Percentiles rank a stretch among this genome's conserved stretches.
Conservation (phyloP, 2,329 filamentous ascomycete species). For the Colletotrichum tanaceti region DNA sequence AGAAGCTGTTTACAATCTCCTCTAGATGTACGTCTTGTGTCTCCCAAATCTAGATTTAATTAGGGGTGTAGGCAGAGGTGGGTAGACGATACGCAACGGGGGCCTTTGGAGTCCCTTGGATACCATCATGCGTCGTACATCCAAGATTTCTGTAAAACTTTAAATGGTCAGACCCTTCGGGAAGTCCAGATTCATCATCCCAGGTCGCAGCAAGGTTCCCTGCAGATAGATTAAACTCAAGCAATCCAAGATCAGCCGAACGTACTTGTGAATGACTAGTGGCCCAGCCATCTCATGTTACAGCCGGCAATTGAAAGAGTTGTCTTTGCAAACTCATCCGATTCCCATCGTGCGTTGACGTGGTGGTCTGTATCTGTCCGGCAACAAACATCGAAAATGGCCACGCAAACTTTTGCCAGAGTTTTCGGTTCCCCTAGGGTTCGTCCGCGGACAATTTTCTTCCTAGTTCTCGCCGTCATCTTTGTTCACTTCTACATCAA, state of each 20-base stretch:
- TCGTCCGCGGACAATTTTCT: neutral
- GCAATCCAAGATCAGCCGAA: neutral
- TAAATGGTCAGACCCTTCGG: neutral
- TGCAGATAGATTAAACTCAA: too few relatives aligned
- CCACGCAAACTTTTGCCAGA: neutral
- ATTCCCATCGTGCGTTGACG: neutral
- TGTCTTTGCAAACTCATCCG: neutral
- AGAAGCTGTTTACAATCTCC: too few relatives aligned
- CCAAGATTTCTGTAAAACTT: neutral
- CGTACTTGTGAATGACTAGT: neutral
- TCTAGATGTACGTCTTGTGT: too few relatives aligned
- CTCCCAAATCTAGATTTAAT: too few relatives aligned
- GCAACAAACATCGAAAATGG: conserved; percentile 5
- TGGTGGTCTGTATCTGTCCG: neutral
- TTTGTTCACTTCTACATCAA: neutral
- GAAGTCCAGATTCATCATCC: neutral
- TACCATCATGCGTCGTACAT: too few relatives aligned
- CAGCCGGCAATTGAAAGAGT: neutral
- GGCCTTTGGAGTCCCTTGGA: too few relatives aligned
- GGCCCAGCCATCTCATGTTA: neutral
- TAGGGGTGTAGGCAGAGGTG: too few relatives aligned
- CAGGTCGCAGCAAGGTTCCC: too few relatives aligned
- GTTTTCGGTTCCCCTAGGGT: neutral
- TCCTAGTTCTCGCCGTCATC: neutral
- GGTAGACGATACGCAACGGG: too few relatives aligned